Percentiles rank a stretch among this genome's conserved stretches.
phyloP scores from a whole-genome alignment of 2,329 filamentous ascomycete species.

The Capronia epimyces region DNA sequence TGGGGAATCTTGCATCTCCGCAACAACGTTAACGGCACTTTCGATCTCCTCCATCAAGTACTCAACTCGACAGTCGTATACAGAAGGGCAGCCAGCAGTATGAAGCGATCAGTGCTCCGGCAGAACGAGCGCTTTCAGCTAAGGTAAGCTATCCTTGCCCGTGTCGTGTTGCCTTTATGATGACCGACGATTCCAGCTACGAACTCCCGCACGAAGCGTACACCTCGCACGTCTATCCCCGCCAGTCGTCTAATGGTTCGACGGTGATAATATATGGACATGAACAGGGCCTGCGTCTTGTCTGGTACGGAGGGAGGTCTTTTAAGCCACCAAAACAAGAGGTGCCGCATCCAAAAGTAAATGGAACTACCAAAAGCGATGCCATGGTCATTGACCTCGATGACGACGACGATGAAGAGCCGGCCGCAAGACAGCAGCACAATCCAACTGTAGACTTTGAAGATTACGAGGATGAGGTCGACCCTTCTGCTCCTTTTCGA shows the following conservation, averaged over 20 bases:
- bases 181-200: constrained; percentile 44
- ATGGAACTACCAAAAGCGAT: constrained; percentile 40
- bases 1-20: not conserved
- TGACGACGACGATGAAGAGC: constrained; percentile 53
- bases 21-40: not conserved
- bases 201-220: constrained; percentile 55
- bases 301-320: constrained; percentile 56
- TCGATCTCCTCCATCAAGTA: not conserved
- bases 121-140: constrained; percentile 41
- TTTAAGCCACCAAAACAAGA: constrained; percentile 37
- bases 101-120: constrained; percentile 36
- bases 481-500: constrained; percentile 51
- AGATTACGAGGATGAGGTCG: constrained; percentile 53
- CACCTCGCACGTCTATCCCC: constrained; percentile 53
- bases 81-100: constrained; percentile 10
- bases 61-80: not conserved
- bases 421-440: constrained; percentile 28
- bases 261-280: constrained; percentile 57
- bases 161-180: not conserved
- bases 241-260: constrained; percentile 56
- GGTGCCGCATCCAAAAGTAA: constrained; percentile 34
- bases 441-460: constrained; percentile 43
- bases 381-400: constrained; percentile 54
- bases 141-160: constrained; percentile 32
- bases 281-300: constrained; percentile 51